Evolutionary conservation across 2,329 filamentous ascomycete genomes (phyloP), one percentile per base, ranked within the genome.

Genomic region (Talaromyces sp.): DNA sequence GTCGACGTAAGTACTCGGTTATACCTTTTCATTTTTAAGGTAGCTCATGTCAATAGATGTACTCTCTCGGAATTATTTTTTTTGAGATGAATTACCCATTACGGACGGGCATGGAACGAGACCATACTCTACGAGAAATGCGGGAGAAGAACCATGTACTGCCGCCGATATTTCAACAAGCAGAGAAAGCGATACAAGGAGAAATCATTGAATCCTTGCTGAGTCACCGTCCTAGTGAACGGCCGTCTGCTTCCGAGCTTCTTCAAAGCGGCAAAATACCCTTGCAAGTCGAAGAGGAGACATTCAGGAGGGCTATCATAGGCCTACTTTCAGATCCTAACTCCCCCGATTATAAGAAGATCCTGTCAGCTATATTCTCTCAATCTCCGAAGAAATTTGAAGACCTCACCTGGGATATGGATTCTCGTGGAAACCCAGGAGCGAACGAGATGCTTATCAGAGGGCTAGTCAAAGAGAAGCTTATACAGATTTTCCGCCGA

Each of bases 51-150:
- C n/a, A 16, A 50, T 62, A 76, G 85, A 98, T 99, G 94, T 99
- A 95, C 75, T 97, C 94, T 0, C 83, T 99, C 49, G 95, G 95
- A 0, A 91, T 99, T 68, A 98, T 99, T 65, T 96, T 99, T 79
- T 98, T 97, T 70, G 95, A 99, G 78, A 99, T 99, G 95, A 96
- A 91, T 73, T 83, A 86, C 69, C 80, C 84, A 3, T 77, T 89
- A 52, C 80, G 80, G 19, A 89, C 87, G 0, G 82, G 80, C 2
- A 89, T 89, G 85, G 88, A 90, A 72, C 81, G 87, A 47, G 84
- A 86, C 67, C 79, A 84, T 47, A 83, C 93, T 3, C 82, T 97
- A 33, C 85, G 89, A 61, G 81, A 85, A 63, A 83, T 97, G 49
- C 86, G 92, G 54, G 84, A 88, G 69, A 86, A 87, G 45, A 82